These are phyloP conservation scores for Candida nanaspora DNA, from an alignment of 805 yeast species.

Conservation along the genomic window DNA sequence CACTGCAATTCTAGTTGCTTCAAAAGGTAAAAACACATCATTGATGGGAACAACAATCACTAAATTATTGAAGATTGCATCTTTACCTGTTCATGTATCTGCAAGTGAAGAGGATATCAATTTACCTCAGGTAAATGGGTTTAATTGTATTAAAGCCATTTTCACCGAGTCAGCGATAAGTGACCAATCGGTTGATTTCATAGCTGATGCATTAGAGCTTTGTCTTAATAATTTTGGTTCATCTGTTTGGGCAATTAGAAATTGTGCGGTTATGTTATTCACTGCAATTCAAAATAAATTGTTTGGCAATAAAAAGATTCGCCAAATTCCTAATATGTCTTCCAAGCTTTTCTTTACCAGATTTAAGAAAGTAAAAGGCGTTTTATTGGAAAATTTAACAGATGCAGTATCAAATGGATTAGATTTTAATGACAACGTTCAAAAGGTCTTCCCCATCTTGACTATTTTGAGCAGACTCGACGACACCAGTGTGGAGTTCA, in stretches of 20 bases:
- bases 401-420: conserved; percentile 18
- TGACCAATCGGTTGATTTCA: conserved; percentile 38
- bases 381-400: conserved; percentile 38
- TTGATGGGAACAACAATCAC: conserved; percentile 45
- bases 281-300: conserved; percentile 75
- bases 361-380: conserved; percentile 43
- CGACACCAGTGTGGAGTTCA: conserved; percentile 42
- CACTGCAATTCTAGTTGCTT: conserved; percentile 62
- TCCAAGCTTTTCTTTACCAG: conserved; percentile 68
- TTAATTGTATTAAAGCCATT: conserved; percentile 72
- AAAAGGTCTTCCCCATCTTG: conserved; percentile 67
- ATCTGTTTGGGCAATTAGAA: conserved; percentile 77
- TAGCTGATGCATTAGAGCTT: conserved; percentile 52
- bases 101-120: conserved; percentile 50
- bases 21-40: conserved; percentile 18
- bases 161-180: conserved; percentile 68
- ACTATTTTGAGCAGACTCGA: conserved; percentile 66
- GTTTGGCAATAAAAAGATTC: conserved; percentile 55
- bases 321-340: conserved; percentile 30
- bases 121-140: conserved; percentile 90
- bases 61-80: conserved; percentile 47
- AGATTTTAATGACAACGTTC: conserved; percentile 31
- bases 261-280: conserved; percentile 90
- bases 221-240: conserved; percentile 60
- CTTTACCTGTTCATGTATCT: conserved; percentile 28